Base-by-base conservation (phyloP, 2,329 filamentous ascomycete species). In the Botrytis tulipae region DNA sequence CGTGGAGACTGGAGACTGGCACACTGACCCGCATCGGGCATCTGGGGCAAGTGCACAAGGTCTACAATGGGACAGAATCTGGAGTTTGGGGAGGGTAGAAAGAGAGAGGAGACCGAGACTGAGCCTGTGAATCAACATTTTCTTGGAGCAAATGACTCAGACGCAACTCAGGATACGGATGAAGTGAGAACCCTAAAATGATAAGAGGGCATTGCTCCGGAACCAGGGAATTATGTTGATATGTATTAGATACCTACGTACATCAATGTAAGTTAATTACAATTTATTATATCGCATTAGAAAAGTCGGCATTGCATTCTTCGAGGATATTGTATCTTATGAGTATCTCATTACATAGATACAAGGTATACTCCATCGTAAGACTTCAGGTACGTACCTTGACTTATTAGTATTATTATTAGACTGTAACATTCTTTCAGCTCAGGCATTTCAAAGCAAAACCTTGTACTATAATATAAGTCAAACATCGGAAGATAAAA, bases 401-500 rank as follows among this genome's bases (percentile, higher is more conserved):
- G 20, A 22, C 20, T 46, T 46, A 22, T 46, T 48, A 46, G 20
- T 16, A 42, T 14, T 46, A 46, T 14, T 46, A 46, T 46, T 22
- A 46, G 46, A 22, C 35, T 40, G 35, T 61, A 40, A 40, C 63
- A 51, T 46, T 8, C 65, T 54, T 29, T 67, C 44, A 29, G 32
- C 65, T 67, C 46, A 40, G 65, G 44, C 32, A 67, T 67, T 40
- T 40, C 32, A 14, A 48, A 18, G 3, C 29, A 16, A 51, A 51
- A 67, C 25, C 48, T 51, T 51, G 48, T n/a, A 51, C 48, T n/a
- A 2, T 40, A 8, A 1, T 1, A 40, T 7, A 57, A 57, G 51
- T 57, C 51, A 57, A 57, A 57, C 51, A 68, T 54, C 46, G 46
- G 46, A 68, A 68, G 65, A 14, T 54, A n/a, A 29, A 54, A n/a